Conservation (phyloP, 1,139 yeast species). For the Ogataea hybrid region DNA sequence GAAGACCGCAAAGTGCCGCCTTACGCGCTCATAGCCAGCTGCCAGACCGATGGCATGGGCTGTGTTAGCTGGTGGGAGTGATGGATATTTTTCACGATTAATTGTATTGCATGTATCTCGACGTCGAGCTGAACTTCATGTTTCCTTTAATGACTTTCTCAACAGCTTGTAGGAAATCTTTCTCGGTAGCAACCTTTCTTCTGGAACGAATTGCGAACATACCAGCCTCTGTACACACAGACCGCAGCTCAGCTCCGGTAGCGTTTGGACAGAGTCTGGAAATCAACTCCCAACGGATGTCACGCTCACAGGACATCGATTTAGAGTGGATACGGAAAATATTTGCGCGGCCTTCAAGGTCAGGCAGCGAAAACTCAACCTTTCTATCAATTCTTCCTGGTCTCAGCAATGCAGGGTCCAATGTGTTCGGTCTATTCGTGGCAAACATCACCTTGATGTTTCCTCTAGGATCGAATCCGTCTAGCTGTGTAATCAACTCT, state of each 20-base stretch:
- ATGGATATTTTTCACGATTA: constrained; percentile 29
- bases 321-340: constrained; percentile 96
- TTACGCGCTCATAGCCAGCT: constrained; percentile 83
- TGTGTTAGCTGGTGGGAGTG: constrained; percentile 94
- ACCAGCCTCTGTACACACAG: constrained; percentile 97
- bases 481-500: constrained; percentile 94
- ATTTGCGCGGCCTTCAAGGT: constrained; percentile 95
- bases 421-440: constrained; percentile 94
- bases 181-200: constrained; percentile 96
- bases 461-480: constrained; percentile 98
- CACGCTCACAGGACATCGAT: constrained; percentile 96
- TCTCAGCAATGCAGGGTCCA: constrained; percentile 95
- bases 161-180: constrained; percentile 95
- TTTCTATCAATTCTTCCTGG: constrained; percentile 99
- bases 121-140: constrained; percentile 94
- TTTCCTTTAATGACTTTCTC: constrained; percentile 98
- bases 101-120: constrained; percentile 97
- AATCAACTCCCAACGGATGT: constrained; percentile 96
- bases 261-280: constrained; percentile 97
- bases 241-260: constrained; percentile 96
- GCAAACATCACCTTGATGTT: constrained; percentile 99
- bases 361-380: constrained; percentile 95
- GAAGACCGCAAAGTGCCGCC: constrained; percentile 49
- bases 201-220: constrained; percentile 99
- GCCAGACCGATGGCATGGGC: constrained; percentile 97